phyloP scores from a whole-genome alignment of 805 yeast genomes.

The Sugiyamaella qingdaonensis region DNA sequence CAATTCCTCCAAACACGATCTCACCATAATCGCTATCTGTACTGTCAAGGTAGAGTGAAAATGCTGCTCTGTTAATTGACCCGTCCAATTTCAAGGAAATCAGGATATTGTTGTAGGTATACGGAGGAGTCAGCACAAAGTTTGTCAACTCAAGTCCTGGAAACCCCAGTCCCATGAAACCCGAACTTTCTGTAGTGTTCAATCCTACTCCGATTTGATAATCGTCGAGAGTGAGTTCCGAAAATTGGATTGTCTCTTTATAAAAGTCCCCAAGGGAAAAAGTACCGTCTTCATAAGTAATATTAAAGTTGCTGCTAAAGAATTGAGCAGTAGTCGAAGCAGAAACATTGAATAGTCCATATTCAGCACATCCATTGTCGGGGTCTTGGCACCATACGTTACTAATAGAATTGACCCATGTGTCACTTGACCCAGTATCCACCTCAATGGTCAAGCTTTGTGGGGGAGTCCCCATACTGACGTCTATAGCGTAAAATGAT shows the following conservation, averaged over 20 bases:
- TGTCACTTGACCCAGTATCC: slow-evolving; percentile 50
- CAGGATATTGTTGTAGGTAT: slow-evolving; percentile 60
- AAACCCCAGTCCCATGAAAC: slow-evolving; percentile 42
- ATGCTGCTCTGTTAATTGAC: slow-evolving; percentile 39
- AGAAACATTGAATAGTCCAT: slow-evolving; percentile 6
- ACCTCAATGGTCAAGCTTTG: slow-evolving; percentile 39
- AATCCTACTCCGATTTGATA: slow-evolving; percentile 74
- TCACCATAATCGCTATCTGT: slow-evolving; percentile 33
- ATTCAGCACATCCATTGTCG: slow-evolving; percentile 7
- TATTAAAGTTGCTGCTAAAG: slow-evolving; percentile 16
- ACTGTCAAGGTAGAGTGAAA: slow-evolving; percentile 44
- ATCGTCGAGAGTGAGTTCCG: slow-evolving; percentile 44
- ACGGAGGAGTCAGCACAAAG: slow-evolving; percentile 6
- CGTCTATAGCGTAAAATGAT: slow-evolving; percentile 15
- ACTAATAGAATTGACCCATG: slow-evolving; percentile 41
- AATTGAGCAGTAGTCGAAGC: slow-evolving; percentile 9
- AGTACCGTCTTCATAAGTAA: slow-evolving; percentile 15
- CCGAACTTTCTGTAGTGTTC: slow-evolving; percentile 55
- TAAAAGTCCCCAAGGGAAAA: slow-evolving; percentile 53
- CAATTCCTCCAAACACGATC: slow-evolving; percentile 45
- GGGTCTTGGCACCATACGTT: slow-evolving; percentile 18
- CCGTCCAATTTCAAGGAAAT: slow-evolving; percentile 48
- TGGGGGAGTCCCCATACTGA: slow-evolving; percentile 41
- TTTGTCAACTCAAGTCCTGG: slow-evolving; percentile 21
- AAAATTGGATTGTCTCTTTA: slow-evolving; percentile 54